Conservation (phyloP, 2,329 filamentous ascomycete genomes). For the Meredithiella fracta region DNA sequence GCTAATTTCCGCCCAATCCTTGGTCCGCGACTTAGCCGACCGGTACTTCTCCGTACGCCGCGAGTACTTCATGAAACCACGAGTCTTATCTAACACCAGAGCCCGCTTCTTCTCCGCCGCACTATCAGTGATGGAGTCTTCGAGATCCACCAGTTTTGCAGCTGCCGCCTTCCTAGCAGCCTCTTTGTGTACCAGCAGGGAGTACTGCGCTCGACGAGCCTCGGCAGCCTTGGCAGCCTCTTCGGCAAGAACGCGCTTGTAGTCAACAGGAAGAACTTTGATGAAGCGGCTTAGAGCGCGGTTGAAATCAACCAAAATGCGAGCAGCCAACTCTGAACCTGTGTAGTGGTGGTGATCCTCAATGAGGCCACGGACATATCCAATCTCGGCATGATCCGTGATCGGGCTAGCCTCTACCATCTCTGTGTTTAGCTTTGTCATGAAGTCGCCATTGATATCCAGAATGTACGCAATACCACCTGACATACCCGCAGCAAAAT, state of each 20-base stretch:
- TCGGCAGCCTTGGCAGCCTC: constrained; percentile 73
- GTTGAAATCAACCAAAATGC: constrained; percentile 89
- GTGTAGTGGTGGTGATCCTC: constrained; percentile 98
- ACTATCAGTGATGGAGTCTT: constrained; percentile 77
- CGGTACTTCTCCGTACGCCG: constrained; percentile 89
- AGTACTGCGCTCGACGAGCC: constrained; percentile 69
- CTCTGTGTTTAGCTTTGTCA: constrained; percentile 86
- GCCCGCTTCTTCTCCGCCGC: constrained; percentile 81
- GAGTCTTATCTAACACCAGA: constrained; percentile 90
- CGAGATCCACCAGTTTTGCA: constrained; percentile 57
- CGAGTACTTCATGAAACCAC: constrained; percentile 94
- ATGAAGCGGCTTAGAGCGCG: constrained; percentile 78
- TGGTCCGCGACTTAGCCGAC: constrained; percentile 62
- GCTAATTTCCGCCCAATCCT: constrained; percentile 87
- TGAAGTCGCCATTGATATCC: constrained; percentile 77
- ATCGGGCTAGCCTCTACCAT: constrained; percentile 85
- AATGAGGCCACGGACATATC: constrained; percentile 75
- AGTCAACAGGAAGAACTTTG: constrained; percentile 87
- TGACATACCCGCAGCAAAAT: constrained; percentile 97
- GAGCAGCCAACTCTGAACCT: constrained; percentile 82
- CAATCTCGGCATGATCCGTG: constrained; percentile 75
- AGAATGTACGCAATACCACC: constrained; percentile 92
- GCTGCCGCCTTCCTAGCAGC: constrained; percentile 23
- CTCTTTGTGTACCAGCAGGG: constrained; percentile 58
- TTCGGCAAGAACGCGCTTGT: constrained; percentile 81